Base-by-base conservation (phyloP, 805 yeast species). In the Kodamaea kakaduensis region DNA sequence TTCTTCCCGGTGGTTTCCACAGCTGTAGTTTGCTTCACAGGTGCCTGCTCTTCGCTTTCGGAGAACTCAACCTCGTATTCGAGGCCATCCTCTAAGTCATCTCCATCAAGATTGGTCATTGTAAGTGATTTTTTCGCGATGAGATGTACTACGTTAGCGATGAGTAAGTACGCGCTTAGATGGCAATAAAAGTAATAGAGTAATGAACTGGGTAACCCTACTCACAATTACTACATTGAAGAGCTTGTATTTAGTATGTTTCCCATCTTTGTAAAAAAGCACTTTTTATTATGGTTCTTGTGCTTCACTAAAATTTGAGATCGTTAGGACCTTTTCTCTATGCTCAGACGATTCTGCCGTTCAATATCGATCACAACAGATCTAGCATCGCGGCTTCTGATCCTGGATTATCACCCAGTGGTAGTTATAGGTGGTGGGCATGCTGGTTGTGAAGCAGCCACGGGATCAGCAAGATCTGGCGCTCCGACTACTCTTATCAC, bases 381-480 rank as follows among this genome's bases (percentile, higher is more conserved):
- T 17, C 28, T 34, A 6, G n/a, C 32, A 3, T 23, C 13, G 22
- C 27, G 22, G 9, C 37, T 34, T 22, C 25, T 17, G 13, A 21
- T 19, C 4, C 27, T 27, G 32, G 32, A 27, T 7, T 27, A 48
- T 9, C 66, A 61, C 31, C 90, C 88, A 0, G 96, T 88, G 0
- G 72, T 90, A 1, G 90, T 93, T 4, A 77, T 93, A 14, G 99
- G 99, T 4, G 99, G 95, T 9, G 99, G 99, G 0, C 99, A 93
- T 64, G 98, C 98, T 22, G 99, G 99, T 9, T 81, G 95, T 47
- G 99, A 93, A 59, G 98, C 99, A 0, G 93, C 96, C 2, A 71
- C 96, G 0, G 97, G 90, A 0, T 70, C 96, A 1, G 95, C 97
- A 1, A 69, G 99, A 43, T 54, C 84, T 1, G 97, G 97, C 0